Conservation (phyloP, 176 grass and related monocot species). For the Panicum miliaceum region DNA sequence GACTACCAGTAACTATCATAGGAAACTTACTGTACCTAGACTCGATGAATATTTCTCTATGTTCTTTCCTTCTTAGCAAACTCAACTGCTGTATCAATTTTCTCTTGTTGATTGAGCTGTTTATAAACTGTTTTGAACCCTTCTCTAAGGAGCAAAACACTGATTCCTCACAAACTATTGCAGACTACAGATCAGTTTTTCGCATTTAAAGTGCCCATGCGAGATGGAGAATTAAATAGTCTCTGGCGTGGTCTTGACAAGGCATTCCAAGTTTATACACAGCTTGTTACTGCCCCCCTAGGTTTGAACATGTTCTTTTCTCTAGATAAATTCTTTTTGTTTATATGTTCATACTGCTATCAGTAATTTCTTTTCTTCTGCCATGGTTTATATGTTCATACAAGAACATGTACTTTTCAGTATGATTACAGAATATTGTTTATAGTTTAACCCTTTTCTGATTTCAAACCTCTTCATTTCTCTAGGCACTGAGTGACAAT, state of each 20-base stretch:
- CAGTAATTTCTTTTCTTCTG: not conserved
- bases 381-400: no score
- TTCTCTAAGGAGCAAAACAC: slow-evolving; percentile 16
- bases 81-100: not conserved
- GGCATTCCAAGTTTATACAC: slow-evolving; percentile 92
- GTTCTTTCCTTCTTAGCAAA: not conserved
- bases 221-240: slow-evolving; percentile 71
- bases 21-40: slow-evolving; percentile 2
- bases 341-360: slow-evolving; percentile 7
- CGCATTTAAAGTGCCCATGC: slow-evolving; percentile 88
- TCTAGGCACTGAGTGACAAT: not conserved
- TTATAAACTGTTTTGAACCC: not conserved
- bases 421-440: slow-evolving; percentile 20
- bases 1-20: not conserved
- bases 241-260: slow-evolving; percentile 92
- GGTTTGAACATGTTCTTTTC: slow-evolving; percentile 56
- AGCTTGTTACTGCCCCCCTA: slow-evolving; percentile 70
- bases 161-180: slow-evolving; percentile 47
- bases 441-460: not conserved
- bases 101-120: slow-evolving; percentile 8
- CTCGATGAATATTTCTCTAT: not conserved
- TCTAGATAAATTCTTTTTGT: slow-evolving; percentile 22
- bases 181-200: slow-evolving; percentile 99
- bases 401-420: not conserved
- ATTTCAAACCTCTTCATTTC: slow-evolving; percentile 29